Conservation (phyloP, 306 rosid species). For the Purshia tridentata region DNA sequence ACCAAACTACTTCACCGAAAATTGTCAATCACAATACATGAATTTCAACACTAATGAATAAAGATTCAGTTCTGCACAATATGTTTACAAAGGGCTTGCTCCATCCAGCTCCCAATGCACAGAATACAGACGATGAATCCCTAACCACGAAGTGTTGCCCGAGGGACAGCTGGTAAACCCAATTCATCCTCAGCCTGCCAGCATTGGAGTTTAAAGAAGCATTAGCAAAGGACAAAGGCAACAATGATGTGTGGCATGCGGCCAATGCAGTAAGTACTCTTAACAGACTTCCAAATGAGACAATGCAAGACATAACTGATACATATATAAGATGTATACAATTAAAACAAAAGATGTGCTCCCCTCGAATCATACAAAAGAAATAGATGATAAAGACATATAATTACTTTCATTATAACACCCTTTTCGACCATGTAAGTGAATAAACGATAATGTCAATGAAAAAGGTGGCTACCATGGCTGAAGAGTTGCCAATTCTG, state of each 20-base stretch:
- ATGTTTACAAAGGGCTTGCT: slow-evolving; percentile 39
- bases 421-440: too few species aligned
- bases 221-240: not conserved
- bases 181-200: slow-evolving; percentile 79
- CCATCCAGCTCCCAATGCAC: slow-evolving; percentile 19
- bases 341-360: too few species aligned
- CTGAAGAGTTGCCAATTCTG: not conserved
- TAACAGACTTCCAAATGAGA: too few species aligned
- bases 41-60: slow-evolving; percentile 26
- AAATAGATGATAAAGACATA: too few species aligned
- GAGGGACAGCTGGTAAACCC: slow-evolving; percentile 93
- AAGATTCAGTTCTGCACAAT: slow-evolving; percentile 51
- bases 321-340: too few species aligned
- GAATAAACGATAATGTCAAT: too few species aligned
- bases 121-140: slow-evolving; percentile 5
- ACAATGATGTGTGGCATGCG: not conserved
- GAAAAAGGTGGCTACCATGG: too few species aligned
- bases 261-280: not conserved
- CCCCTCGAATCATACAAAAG: too few species aligned
- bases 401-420: too few species aligned
- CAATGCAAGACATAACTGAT: too few species aligned
- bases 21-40: slow-evolving; percentile 13
- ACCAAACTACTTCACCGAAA: not conserved
- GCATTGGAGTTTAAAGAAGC: slow-evolving; percentile 24
- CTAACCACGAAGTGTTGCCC: slow-evolving; percentile 75